A percentile compares a stretch with the other conserved stretches of the same genome.
phyloP scores from a whole-genome alignment of 202 grass and related monocot genomes.

The Panicum virgatum region DNA sequence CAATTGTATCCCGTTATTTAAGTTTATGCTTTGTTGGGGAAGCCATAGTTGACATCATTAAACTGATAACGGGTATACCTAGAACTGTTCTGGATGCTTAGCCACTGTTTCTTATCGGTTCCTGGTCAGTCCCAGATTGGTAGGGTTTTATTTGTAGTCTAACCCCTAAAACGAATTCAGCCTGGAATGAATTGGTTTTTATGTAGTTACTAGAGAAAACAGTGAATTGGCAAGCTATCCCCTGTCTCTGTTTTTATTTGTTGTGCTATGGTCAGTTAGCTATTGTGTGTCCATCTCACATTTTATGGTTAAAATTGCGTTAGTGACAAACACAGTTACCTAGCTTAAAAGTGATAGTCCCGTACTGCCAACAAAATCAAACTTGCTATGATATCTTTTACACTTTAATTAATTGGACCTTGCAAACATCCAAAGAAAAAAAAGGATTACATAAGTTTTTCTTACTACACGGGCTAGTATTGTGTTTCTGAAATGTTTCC shows the following conservation, averaged over 20 bases:
- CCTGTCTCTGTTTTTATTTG: not conserved
- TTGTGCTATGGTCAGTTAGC: not conserved
- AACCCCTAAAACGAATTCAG: not conserved
- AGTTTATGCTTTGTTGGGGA: not conserved
- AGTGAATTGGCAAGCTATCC: not conserved
- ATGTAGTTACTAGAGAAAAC: constrained; percentile 3
- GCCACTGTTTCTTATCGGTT: not conserved
- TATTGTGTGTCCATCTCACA: not conserved
- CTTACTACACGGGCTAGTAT: not conserved
- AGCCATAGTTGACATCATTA: not conserved
- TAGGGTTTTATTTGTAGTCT: not conserved
- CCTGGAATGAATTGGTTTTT: not conserved
- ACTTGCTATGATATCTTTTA: not conserved
- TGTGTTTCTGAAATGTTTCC: constrained; percentile 12
- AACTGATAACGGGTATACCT: not conserved
- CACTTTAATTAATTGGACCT: not conserved
- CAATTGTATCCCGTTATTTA: constrained; percentile 1
- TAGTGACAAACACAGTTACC: constrained; percentile 5
- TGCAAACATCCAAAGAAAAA: not conserved
- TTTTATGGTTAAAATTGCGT: constrained; percentile 24
- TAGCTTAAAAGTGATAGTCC: not conserved
- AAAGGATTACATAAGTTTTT: not conserved
- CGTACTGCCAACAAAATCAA: not conserved
- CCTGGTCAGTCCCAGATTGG: not conserved
- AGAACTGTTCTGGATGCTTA: not conserved